Evolutionary conservation across 306 rosid species (phyloP), one percentile per base, ranked within the genome.

Genomic region (Biancaea sappan): DNA sequence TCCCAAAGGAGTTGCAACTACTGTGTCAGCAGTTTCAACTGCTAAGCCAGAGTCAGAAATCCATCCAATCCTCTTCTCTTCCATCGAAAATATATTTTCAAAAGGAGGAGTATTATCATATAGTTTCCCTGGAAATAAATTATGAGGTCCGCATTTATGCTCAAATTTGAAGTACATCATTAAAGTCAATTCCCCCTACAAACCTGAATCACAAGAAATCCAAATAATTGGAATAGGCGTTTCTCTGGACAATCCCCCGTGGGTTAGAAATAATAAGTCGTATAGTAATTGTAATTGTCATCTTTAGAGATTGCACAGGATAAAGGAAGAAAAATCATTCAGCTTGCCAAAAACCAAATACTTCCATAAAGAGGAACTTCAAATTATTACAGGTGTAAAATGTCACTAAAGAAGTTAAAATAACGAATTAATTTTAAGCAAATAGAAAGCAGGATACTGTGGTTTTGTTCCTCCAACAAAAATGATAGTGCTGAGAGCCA

Each of bases 401-500:
- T n/a, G n/a, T n/a, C n/a, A n/a, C 56, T 43, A 44, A 21, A 14
- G 12, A 50, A 43, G 51, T 46, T 26, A 24, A 48, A 31, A 38
- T 32, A 61, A 66, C 1, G 12, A 16, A 29, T 19, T 3, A 67
- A 53, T 53, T 25, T 24, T 19, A 15, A 51, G 21, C 65, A 80
- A 60, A 63, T 47, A 77, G 58, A 8, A 62, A 51, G 78, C 46
- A 48, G 8, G 53, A 43, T 94, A 94, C 98, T 96, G 91, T 58
- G 77, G 35, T 79, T 86, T 71, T 63, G 89, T 79, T 76, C 81
- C 95, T 74, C 97, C 96, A 69, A 94, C 98, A 71, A 94, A 94
- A 76, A 94, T 82, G 85, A 92, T 90, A 4, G 97, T 88, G 81
- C 98, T 91, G 65, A 94, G 97, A 63, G 98, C 97, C 97, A 91